Percentiles rank a stretch among this genome's conserved stretches.
phyloP scores from a whole-genome alignment of 1,139 yeast genomes.

The Candida labiduridarum region DNA sequence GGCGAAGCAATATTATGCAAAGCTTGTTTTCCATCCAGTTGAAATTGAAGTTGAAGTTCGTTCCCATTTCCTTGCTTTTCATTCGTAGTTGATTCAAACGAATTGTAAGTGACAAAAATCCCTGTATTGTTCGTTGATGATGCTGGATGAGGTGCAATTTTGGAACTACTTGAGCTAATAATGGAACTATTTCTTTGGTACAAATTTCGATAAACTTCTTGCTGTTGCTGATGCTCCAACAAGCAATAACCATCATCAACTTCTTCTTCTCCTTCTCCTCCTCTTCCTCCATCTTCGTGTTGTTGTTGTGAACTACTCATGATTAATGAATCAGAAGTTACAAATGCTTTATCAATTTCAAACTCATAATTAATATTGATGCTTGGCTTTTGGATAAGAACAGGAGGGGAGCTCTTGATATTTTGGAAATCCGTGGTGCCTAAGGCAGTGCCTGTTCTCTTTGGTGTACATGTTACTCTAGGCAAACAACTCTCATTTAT shows the following conservation, averaged over 20 bases:
- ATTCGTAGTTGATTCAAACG: neutral
- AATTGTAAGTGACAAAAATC: no score
- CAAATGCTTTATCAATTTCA: slow-evolving; percentile 23
- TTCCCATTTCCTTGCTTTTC: neutral
- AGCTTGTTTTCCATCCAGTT: neutral
- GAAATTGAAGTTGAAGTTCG: neutral
- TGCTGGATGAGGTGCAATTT: neutral
- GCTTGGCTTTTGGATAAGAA: neutral
- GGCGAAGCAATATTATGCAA: neutral
- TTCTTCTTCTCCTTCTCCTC: neutral
- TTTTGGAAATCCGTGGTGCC: slow-evolving; percentile 1
- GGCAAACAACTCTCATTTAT: slow-evolving; percentile 10
- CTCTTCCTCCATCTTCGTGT: neutral
- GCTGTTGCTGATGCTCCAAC: no score
- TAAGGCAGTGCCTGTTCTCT: neutral
- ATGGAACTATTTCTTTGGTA: slow-evolving; percentile 15
- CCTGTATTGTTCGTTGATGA: no score
- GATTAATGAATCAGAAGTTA: slow-evolving; percentile 21
- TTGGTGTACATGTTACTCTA: neutral
- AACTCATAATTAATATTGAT: slow-evolving; percentile 9
- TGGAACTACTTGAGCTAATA: slow-evolving; percentile 4
- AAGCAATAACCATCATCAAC: slow-evolving; percentile 6
- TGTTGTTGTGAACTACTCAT: neutral
- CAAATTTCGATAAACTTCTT: slow-evolving; percentile 15
- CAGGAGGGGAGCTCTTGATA: slow-evolving; percentile 13